Evolutionary conservation across 208 protist species (phyloP).

Genomic region (Trypanosoma lewisi): DNA sequence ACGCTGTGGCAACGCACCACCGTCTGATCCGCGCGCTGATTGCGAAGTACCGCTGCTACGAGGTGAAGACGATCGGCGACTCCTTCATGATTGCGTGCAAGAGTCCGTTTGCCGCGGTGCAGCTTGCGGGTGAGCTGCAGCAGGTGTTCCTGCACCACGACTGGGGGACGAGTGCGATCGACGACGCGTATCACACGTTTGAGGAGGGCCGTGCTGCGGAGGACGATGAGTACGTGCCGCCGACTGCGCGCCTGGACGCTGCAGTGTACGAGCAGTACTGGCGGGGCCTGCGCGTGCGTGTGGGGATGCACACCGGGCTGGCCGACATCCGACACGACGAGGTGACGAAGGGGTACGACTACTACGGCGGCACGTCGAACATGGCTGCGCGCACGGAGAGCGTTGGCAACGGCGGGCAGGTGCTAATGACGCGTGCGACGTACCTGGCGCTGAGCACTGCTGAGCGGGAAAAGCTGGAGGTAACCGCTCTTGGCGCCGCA

Average conservation of each 20-base stretch:
- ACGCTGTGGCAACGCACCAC: constrained; percentile 71
- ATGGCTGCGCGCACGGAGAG: constrained; percentile 76
- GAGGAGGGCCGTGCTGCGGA: constrained; percentile 31
- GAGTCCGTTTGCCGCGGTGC: constrained; percentile 34
- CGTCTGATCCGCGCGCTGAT: constrained; percentile 60
- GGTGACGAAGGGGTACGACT: constrained; percentile 75
- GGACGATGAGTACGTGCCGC: constrained; percentile 15
- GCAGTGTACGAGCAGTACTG: constrained; percentile 39
- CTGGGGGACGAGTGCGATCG: constrained; percentile 47
- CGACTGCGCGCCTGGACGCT: constrained; percentile 30
- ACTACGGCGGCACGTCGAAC: constrained; percentile 84
- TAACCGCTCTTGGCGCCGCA: constrained; percentile 31
- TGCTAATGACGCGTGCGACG: constrained; percentile 44
- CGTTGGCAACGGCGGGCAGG: constrained; percentile 73
- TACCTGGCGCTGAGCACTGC: constrained; percentile 37
- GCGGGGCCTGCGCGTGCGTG: constrained; percentile 50
- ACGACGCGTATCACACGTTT: constrained; percentile 49
- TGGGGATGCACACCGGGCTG: constrained; percentile 65
- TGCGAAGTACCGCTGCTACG: constrained; percentile 64
- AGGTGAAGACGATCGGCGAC: constrained; percentile 87
- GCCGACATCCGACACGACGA: constrained; percentile 55
- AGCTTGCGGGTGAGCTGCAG: constrained; percentile 54
- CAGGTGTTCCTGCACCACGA: constrained; percentile 42
- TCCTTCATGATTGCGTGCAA: constrained; percentile 84
- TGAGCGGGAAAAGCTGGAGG: constrained; percentile 26